These are phyloP conservation scores for Punica granatum DNA, from an alignment of 345 rosid species.

Conservation along the genomic window DNA sequence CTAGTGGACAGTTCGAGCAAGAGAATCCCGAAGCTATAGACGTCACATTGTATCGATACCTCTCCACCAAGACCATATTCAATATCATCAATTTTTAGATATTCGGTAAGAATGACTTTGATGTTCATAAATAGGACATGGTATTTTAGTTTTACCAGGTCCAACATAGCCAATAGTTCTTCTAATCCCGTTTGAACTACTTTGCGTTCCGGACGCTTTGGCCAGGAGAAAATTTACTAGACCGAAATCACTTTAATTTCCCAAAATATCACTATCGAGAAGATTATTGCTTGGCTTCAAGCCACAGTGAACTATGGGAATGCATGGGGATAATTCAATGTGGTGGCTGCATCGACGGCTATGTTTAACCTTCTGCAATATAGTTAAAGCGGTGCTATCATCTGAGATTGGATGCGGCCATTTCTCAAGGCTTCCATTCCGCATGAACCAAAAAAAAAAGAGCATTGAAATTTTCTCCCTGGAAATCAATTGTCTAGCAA, in stretches of 20 bases:
- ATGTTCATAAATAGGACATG: not conserved
- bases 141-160: slow-evolving; percentile 20
- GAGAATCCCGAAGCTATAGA: slow-evolving; percentile 21
- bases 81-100: too few species aligned
- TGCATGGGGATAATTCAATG: slow-evolving; percentile 9
- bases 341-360: slow-evolving; percentile 11
- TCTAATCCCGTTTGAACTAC: slow-evolving; percentile 5
- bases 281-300: slow-evolving; percentile 20
- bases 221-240: not conserved
- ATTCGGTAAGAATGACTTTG: too few species aligned
- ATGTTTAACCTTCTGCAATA: slow-evolving; percentile 8
- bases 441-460: slow-evolving; percentile 20
- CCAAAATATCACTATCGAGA: slow-evolving; percentile 11
- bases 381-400: not conserved
- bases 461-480: slow-evolving; percentile 21
- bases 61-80: slow-evolving; percentile 14
- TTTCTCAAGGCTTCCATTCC: slow-evolving; percentile 16
- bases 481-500: slow-evolving; percentile 12
- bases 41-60: slow-evolving; percentile 13
- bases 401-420: slow-evolving; percentile 11
- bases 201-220: not conserved
- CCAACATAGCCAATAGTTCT: slow-evolving; percentile 19
- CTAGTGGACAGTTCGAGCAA: slow-evolving; percentile 16
- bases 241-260: slow-evolving; percentile 19
- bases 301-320: slow-evolving; percentile 13